These are phyloP conservation scores for Aspergillus clavatus DNA, from an alignment of 2,329 filamentous ascomycete genomes.

Conservation along the genomic window DNA sequence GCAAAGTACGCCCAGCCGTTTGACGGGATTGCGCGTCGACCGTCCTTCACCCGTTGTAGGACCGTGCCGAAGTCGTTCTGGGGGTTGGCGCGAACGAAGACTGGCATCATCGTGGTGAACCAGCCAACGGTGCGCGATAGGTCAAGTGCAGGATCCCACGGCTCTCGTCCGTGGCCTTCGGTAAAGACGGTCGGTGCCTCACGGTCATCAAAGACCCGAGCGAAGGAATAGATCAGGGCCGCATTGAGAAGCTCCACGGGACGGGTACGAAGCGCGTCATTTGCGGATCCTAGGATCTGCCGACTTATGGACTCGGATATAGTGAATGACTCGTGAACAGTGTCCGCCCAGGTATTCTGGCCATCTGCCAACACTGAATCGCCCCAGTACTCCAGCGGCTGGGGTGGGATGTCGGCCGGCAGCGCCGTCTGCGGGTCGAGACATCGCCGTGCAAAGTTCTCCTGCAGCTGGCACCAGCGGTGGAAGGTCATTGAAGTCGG, in stretches of 20 bases:
- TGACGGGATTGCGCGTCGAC: conserved; percentile 27
- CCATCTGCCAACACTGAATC: background rate
- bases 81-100: background rate
- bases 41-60: conserved; percentile 43
- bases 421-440: background rate
- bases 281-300: conserved; percentile 8
- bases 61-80: conserved; percentile 28
- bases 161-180: conserved; percentile 36
- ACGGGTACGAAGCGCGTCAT: conserved; percentile 9
- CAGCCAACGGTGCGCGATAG: conserved; percentile 56
- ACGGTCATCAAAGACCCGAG: conserved; percentile 52
- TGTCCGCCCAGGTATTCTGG: conserved; percentile 1
- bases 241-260: conserved; percentile 34
- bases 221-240: conserved; percentile 53
- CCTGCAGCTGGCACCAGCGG: conserved; percentile 14
- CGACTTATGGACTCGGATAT: background rate
- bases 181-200: conserved; percentile 46
- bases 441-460: background rate
- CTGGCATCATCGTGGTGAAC: conserved; percentile 55
- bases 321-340: background rate
- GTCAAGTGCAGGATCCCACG: conserved; percentile 45
- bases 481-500: conserved; percentile 12
- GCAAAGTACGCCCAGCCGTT: conserved; percentile 50
- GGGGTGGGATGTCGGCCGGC: conserved; percentile 2
- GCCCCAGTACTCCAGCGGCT: conserved; percentile 5